These are phyloP conservation scores for Haplosporangium sp. DNA, from an alignment of 371 early-diverging fungal genomes.

Conservation along the genomic window DNA sequence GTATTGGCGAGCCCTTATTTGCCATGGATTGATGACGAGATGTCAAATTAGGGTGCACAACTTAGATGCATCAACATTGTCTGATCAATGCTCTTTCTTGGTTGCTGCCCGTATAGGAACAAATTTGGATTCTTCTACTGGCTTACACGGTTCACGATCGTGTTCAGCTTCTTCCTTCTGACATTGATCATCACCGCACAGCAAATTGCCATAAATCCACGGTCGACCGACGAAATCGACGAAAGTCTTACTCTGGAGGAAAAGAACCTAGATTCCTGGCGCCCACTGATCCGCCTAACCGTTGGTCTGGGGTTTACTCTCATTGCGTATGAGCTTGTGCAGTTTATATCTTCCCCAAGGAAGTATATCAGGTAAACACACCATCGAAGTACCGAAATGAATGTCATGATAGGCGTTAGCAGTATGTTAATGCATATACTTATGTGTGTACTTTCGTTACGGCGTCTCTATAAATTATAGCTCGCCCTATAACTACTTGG, in stretches of 20 bases:
- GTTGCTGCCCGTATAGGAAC: conserved; percentile 27
- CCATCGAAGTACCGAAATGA: neutral
- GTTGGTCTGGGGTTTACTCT: conserved; percentile 27
- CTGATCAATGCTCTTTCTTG: neutral
- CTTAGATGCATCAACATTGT: too few relatives aligned
- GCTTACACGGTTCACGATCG: conserved; percentile 25
- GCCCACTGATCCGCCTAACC: conserved; percentile 22
- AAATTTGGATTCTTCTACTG: conserved; percentile 43
- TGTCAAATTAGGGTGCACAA: neutral
- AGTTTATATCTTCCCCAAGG: conserved; percentile 31
- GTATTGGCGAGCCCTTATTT: neutral
- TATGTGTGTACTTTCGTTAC: too few relatives aligned
- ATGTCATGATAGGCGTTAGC: too few relatives aligned
- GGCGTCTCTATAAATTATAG: conserved; percentile 3
- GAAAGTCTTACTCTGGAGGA: neutral
- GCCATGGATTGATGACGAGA: neutral
- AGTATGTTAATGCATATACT: too few relatives aligned
- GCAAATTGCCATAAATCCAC: conserved; percentile 13
- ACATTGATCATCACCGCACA: conserved; percentile 29
- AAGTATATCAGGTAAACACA: conserved; percentile 32
- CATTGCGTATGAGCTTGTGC: conserved; percentile 26
- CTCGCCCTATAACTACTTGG: conserved; percentile 47
- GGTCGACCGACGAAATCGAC: neutral
- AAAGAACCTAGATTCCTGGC: conserved; percentile 22
- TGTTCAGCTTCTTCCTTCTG: conserved; percentile 30